Conservation (phyloP, 2,329 filamentous ascomycete species). For the Proliferodiscus dingleyae region DNA sequence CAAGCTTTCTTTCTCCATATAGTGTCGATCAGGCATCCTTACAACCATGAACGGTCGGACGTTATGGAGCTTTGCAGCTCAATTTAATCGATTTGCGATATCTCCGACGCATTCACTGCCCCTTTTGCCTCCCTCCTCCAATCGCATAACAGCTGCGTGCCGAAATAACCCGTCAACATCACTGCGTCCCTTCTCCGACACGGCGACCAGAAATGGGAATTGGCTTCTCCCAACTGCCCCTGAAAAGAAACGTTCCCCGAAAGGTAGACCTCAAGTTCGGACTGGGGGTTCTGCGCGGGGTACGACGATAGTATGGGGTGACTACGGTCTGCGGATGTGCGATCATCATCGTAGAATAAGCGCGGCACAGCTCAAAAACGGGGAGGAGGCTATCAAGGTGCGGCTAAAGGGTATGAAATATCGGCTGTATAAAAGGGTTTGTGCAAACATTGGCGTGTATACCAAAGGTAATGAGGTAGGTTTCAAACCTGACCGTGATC, state of each 20-base stretch:
- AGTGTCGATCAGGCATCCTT: conserved; percentile 4
- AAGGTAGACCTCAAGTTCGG: conserved; percentile 80
- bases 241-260: conserved; percentile 81
- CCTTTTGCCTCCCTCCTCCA: conserved; percentile 27
- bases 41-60: conserved; percentile 26
- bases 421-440: conserved; percentile 83
- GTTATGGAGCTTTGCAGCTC: conserved; percentile 26
- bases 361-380: conserved; percentile 79
- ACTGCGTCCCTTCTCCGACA: conserved; percentile 67
- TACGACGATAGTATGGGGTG: conserved; percentile 93
- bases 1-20: neutral
- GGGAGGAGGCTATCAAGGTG: conserved; percentile 88
- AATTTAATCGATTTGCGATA: conserved; percentile 27
- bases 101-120: conserved; percentile 31
- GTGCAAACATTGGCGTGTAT: conserved; percentile 92
- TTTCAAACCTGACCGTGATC: neutral
- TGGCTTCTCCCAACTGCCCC: conserved; percentile 81
- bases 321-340: conserved; percentile 88
- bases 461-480: conserved; percentile 85
- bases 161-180: conserved; percentile 39
- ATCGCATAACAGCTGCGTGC: conserved; percentile 13
- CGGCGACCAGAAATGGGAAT: conserved; percentile 52
- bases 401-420: conserved; percentile 88
- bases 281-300: conserved; percentile 89
- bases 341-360: conserved; percentile 92